Base-by-base conservation (phyloP, 176 grass and related monocot species). In the Pontederia paniculata region DNA sequence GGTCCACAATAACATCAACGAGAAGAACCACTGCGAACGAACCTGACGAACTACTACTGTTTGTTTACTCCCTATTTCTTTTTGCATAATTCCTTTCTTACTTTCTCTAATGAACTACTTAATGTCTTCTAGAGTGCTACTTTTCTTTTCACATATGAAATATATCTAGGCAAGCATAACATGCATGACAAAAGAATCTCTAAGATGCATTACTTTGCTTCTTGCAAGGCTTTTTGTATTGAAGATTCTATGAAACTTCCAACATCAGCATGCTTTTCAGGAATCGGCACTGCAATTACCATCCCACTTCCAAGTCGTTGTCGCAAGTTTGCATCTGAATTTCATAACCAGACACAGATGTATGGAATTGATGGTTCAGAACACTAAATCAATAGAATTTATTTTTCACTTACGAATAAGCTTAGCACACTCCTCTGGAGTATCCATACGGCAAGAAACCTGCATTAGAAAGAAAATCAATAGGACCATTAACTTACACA, bases 231-330 rank as follows among this genome's bases (percentile, higher is more conserved):
- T 65, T 81, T 78, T 68, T 96, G 85, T 83, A 96, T 83, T 71
- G 85, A 85, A 44, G 70, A 75, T 41, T 96, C 90, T 80, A 96
- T 89, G 68, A 83, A 45, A 50, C 80, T 81, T 71, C 90, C 85
- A 64, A 79, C 82, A 76, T 79, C 76, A 37, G 73, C 85, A 60
- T 96, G 57, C 43, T 89, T 58, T 71, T 86, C 82, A 13, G 76
- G 90, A 72, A 89, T 78, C 19, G 90, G 90, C 21, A 86, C 90
- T 63, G 90, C 85, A 70, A 96, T 83, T 62, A 96, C 53, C 44
- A 89, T 76, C 42, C 90, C 85, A 52, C 81, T 83, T 78, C 68
- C 76, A 31, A 96, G 85, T 80, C 71, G 50, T 57, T 89, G 65
- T 60, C 73, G 83, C 47, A 58, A 63, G 79, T 86, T 96, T 67